phyloP scores from a whole-genome alignment of 2,329 filamentous ascomycete species.

The Penicillium palitans region DNA sequence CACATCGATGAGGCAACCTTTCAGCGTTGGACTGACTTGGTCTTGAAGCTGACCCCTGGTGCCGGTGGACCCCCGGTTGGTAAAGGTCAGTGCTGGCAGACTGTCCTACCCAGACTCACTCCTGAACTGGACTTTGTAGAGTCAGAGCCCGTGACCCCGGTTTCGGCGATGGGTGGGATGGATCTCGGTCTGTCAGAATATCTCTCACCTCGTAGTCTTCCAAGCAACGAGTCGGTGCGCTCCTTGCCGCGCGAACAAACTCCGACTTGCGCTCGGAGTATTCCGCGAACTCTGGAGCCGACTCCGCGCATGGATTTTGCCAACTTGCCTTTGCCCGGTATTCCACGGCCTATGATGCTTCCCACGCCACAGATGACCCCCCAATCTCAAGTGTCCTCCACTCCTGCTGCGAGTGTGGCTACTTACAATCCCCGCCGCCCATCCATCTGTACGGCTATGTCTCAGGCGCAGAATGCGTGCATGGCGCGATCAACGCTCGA shows the following conservation, averaged over 20 bases:
- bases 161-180: constrained; percentile 28
- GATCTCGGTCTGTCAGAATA: constrained; percentile 31
- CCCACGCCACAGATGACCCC: constrained; percentile 65
- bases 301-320: constrained; percentile 46
- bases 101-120: constrained; percentile 57
- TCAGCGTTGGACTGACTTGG: constrained; percentile 90
- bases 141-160: constrained; percentile 35
- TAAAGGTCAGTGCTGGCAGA: constrained; percentile 44
- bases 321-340: constrained; percentile 51
- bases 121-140: constrained; percentile 57
- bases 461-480: constrained; percentile 56
- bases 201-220: constrained; percentile 32
- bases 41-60: constrained; percentile 76
- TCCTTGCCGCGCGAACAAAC: constrained; percentile 27
- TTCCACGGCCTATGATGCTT: constrained; percentile 56
- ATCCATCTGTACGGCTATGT: constrained; percentile 61
- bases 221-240: constrained; percentile 25
- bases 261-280: constrained; percentile 32
- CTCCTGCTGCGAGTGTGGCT: constrained; percentile 62
- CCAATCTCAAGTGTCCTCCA: constrained; percentile 53
- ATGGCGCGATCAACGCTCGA: constrained; percentile 59
- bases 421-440: constrained; percentile 51
- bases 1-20: constrained; percentile 89
- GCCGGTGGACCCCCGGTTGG: constrained; percentile 41
- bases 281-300: constrained; percentile 54